phyloP scores from a whole-genome alignment of 495 filamentous ascomycete species.

The Amorphotheca resinae region DNA sequence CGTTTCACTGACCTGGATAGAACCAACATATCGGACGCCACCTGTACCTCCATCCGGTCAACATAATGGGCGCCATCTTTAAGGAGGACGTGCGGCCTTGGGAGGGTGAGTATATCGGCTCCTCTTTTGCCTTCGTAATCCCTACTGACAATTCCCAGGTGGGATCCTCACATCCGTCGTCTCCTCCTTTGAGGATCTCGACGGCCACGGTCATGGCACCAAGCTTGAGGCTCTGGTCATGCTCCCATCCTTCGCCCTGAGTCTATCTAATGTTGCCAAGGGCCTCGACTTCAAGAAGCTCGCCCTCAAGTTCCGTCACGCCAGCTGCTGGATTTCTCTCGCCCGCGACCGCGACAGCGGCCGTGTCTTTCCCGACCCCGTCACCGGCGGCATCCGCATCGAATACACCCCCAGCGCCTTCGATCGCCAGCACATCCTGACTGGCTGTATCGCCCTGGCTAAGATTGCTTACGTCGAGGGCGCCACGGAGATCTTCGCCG shows the following conservation, averaged over 20 bases:
- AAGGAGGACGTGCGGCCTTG: constrained; percentile 57
- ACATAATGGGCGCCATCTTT: constrained; percentile 46
- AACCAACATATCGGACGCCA: constrained; percentile 79
- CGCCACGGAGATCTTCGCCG: constrained; percentile 62
- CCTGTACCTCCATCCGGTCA: constrained; percentile 68
- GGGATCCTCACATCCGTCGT: constrained; percentile 63
- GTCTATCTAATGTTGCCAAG: constrained; percentile 41
- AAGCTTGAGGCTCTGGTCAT: constrained; percentile 41
- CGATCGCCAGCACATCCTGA: constrained; percentile 55
- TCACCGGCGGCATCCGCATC: constrained; percentile 47
- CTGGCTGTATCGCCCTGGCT: constrained; percentile 56
- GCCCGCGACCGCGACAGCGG: constrained; percentile 62
- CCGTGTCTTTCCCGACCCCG: constrained; percentile 60
- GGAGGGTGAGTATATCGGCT: constrained; percentile 43
- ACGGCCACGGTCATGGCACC: constrained; percentile 65
- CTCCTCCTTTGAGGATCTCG: constrained; percentile 69
- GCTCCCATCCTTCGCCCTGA: constrained; percentile 35
- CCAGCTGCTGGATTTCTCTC: constrained; percentile 55
- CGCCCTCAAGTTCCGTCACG: constrained; percentile 47
- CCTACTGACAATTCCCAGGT: constrained; percentile 21
- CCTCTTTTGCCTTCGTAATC: not conserved
- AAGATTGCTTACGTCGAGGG: constrained; percentile 68
- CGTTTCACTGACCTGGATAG: too few relatives aligned
- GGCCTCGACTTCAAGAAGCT: constrained; percentile 57
- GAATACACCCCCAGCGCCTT: constrained; percentile 56